Evolutionary conservation across 1,284 basidiomycete species (phyloP).

Genomic region (Chiua sp.): DNA sequence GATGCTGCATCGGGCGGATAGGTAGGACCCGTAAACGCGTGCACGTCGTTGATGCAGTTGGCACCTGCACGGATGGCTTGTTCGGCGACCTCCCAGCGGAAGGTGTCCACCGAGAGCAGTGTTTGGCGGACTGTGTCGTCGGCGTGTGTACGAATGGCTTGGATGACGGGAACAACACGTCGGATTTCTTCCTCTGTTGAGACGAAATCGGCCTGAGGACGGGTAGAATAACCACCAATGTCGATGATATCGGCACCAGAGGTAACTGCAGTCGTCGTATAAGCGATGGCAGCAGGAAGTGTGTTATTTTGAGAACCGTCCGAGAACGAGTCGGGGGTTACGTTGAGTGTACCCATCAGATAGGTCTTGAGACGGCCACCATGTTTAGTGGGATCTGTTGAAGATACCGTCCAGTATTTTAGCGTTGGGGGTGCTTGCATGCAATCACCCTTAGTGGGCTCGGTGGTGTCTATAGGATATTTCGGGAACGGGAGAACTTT

Average conservation of each 20-base stretch:
- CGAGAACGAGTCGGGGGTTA: constrained; percentile 97
- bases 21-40: constrained; percentile 75
- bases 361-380: constrained; percentile 52
- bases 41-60: constrained; percentile 95
- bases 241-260: constrained; percentile 84
- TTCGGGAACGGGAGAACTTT: constrained; percentile 71
- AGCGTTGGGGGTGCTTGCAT: constrained; percentile 52
- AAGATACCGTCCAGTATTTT: constrained; percentile 50
- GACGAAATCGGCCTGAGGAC: constrained; percentile 78
- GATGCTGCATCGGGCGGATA: constrained; percentile 49
- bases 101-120: constrained; percentile 92
- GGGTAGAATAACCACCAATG: constrained; percentile 94
- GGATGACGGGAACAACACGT: constrained; percentile 78
- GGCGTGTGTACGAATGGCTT: constrained; percentile 43
- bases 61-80: constrained; percentile 85
- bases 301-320: constrained; percentile 76
- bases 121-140: constrained; percentile 37
- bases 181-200: constrained; percentile 74
- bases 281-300: constrained; percentile 54
- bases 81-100: constrained; percentile 83
- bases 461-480: constrained; percentile 43
- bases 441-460: not conserved
- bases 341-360: constrained; percentile 95
- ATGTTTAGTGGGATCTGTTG: constrained; percentile 22
- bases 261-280: constrained; percentile 50